Conservation (phyloP, 2,329 filamentous ascomycete species). For the Verticillium alfalfae region DNA sequence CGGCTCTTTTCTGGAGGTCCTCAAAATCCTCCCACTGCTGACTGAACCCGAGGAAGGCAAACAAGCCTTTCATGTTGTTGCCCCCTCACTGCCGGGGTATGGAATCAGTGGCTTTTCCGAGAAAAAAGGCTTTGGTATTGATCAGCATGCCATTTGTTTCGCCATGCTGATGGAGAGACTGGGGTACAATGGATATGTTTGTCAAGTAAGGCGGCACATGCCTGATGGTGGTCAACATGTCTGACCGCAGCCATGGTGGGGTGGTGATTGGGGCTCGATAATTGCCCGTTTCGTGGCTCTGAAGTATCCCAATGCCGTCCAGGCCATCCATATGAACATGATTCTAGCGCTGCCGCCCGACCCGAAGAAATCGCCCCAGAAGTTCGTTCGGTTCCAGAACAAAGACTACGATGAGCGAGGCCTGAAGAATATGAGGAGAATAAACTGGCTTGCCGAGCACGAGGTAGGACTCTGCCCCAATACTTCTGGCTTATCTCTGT, state of each 20-base stretch:
- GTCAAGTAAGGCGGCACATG: conserved; percentile 17
- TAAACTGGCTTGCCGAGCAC: not conserved
- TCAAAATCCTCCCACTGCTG: conserved; percentile 25
- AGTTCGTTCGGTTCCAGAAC: not conserved
- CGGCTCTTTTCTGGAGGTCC: conserved; percentile 31
- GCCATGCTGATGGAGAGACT: conserved; percentile 32
- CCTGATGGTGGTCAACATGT: not conserved
- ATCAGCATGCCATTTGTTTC: conserved; percentile 22
- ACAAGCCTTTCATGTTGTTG: conserved; percentile 41
- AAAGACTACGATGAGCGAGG: not conserved
- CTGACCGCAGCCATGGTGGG: conserved; percentile 9
- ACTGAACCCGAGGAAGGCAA: conserved; percentile 15
- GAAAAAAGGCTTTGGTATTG: conserved; percentile 21
- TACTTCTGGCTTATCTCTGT: too few relatives aligned
- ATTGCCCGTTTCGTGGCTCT: conserved; percentile 11
- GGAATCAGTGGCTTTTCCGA: conserved; percentile 30
- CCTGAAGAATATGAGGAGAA: not conserved
- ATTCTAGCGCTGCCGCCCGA: not conserved
- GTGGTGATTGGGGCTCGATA: conserved; percentile 21
- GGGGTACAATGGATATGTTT: conserved; percentile 19
- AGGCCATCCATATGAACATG: conserved; percentile 7
- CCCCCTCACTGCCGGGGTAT: conserved; percentile 36
- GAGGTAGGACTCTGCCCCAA: not conserved
- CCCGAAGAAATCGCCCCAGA: not conserved
- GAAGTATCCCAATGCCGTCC: conserved; percentile 2